Percentiles rank a stretch among this genome's conserved stretches.
phyloP scores from a whole-genome alignment of 176 grass and related monocot species.

The Melocanna baccifera region DNA sequence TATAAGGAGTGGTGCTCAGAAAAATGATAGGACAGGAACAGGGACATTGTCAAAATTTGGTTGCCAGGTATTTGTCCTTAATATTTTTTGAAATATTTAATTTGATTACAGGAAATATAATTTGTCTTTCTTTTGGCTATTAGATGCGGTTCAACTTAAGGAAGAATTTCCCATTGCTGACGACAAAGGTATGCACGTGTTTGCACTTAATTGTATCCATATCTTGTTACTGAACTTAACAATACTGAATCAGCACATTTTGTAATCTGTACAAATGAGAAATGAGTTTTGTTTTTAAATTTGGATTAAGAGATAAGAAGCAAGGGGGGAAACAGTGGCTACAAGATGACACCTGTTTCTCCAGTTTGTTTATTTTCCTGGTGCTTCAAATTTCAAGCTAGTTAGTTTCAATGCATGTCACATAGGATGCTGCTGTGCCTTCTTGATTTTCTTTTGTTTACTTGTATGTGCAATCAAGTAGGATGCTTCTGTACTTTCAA shows the following conservation, averaged over 20 bases:
- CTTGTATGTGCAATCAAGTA: too few relatives aligned
- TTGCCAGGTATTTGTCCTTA: conserved; percentile 61
- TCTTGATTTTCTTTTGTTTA: too few relatives aligned
- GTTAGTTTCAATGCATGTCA: too few relatives aligned
- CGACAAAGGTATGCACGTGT: conserved; percentile 61
- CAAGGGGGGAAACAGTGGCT: background rate
- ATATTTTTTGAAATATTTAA: background rate
- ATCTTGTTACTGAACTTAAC: background rate
- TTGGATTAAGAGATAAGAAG: too few relatives aligned
- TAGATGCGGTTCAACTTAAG: conserved; percentile 90
- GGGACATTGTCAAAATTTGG: conserved; percentile 92
- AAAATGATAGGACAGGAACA: conserved; percentile 84
- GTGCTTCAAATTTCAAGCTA: background rate
- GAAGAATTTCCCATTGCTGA: conserved; percentile 71
- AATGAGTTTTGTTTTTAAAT: too few relatives aligned
- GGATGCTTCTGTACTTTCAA: too few relatives aligned
- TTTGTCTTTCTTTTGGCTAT: conserved; percentile 24
- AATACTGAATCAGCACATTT: background rate
- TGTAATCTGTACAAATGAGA: background rate
- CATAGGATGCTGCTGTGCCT: too few relatives aligned
- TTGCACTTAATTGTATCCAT: background rate
- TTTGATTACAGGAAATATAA: conserved; percentile 24
- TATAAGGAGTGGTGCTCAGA: conserved; percentile 61
- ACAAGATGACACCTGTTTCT: background rate
- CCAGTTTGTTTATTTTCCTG: background rate